Evolutionary conservation across 768 basidiomycete species (phyloP).

Genomic region (Collybia sp.): DNA sequence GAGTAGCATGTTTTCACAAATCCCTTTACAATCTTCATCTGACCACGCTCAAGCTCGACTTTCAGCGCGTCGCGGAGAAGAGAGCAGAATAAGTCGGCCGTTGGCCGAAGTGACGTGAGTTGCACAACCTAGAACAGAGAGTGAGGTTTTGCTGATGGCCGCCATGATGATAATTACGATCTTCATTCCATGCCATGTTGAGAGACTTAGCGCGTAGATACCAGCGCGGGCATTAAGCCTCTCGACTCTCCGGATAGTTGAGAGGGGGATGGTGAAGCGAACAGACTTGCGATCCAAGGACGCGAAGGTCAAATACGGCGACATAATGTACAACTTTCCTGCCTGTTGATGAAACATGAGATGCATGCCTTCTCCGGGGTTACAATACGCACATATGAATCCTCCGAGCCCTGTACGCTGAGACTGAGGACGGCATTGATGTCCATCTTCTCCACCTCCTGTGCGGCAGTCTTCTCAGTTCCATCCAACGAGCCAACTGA

Average conservation of each 20-base stretch:
- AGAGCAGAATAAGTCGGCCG: conserved; percentile 90
- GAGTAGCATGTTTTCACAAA: conserved; percentile 95
- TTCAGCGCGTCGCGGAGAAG: conserved; percentile 87
- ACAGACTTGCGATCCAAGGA: conserved; percentile 92
- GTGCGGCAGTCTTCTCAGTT: conserved; percentile 19
- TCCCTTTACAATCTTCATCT: conserved; percentile 89
- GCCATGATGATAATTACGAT: conserved; percentile 53
- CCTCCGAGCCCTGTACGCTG: conserved; percentile 74
- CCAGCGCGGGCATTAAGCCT: conserved; percentile 90
- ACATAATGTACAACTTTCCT: conserved; percentile 83
- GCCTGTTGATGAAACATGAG: conserved; percentile 46
- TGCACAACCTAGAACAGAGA: conserved; percentile 68
- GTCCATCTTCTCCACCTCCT: conserved; percentile 68
- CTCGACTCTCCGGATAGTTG: conserved; percentile 91
- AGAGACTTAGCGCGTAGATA: conserved; percentile 91
- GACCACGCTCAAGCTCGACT: conserved; percentile 80
- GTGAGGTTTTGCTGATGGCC: background rate
- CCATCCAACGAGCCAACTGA: conserved; percentile 25
- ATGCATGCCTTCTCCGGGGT: background rate
- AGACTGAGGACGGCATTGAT: conserved; percentile 87
- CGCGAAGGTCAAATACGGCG: conserved; percentile 86
- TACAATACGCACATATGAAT: conserved; percentile 76
- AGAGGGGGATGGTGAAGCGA: conserved; percentile 86
- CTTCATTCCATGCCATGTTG: conserved; percentile 93
- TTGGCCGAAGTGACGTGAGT: conserved; percentile 87